Evolutionary conservation across 306 rosid genomes (phyloP), one percentile per base, ranked within the genome.

Genomic region (Cicer bijugum): DNA sequence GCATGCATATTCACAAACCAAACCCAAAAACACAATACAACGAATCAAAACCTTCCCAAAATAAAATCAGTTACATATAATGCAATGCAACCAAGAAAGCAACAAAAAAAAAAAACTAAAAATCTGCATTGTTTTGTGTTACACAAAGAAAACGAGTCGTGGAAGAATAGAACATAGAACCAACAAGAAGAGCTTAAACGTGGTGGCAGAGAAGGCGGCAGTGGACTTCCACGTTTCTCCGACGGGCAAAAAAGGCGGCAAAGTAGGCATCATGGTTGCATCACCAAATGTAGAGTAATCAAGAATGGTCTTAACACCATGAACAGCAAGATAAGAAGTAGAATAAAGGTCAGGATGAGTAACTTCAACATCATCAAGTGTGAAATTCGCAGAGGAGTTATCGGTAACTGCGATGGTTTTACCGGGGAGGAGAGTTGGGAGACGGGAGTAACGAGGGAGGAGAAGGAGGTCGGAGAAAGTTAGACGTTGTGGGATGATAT

Each of bases 401-500:
- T 80, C 82, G 61, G 93, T 88, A 66, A 89, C 39, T 66, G 72
- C 12, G 86, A 89, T 74, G 55, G 87, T 76, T 46, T 80, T 85
- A 0, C 71, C 84, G 7, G 90, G 85, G 12, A 92, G 88, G 50
- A 89, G 97, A 7, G 97, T 92, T 1, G 96, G 97, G 43, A 92
- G 84, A 60, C 87, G 87, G 7, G 88, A 15, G 46, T 43, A 10
- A 57, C 57, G 64, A 12, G 78, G 79, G 83, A 92, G 74, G 47
- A 88, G 88, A 42, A 72, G 87, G 55, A 92, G 97, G 8, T 89
- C 89, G 4, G 89, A 75, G 85, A 82, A 92, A 6, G 78, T 14
- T 72, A 92, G 96, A 4, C 96, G 88, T 40, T 92, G 93, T 0
- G 97, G 96, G 61, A 92, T 71, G 0, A 92, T 69, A 78, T 89